Evolutionary conservation across 768 basidiomycete species (phyloP).

Genomic region (Lanmaoa rubissima): DNA sequence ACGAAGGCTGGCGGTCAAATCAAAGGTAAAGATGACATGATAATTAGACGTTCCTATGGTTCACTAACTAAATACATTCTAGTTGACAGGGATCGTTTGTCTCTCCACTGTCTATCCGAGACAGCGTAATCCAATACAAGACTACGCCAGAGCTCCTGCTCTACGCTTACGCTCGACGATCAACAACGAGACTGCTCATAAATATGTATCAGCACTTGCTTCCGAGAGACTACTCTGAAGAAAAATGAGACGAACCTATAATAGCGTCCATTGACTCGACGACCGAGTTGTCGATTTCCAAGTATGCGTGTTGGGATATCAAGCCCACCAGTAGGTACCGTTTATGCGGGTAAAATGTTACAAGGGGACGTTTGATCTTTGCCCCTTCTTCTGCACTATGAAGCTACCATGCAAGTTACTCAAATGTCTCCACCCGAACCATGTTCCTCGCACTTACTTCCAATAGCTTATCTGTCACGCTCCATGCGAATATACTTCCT

Average conservation of each 20-base stretch:
- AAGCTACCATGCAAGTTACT: constrained; percentile 23
- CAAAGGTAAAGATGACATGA: constrained; percentile 27
- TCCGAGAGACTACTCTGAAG: not conserved
- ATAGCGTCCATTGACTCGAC: constrained; percentile 36
- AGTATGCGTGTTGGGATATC: constrained; percentile 36
- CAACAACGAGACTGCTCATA: constrained; percentile 31
- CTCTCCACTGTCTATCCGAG: not conserved
- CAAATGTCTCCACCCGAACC: not conserved
- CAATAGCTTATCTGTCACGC: constrained; percentile 1
- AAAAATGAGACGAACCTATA: constrained; percentile 26
- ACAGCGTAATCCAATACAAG: not conserved
- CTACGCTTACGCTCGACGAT: constrained; percentile 31
- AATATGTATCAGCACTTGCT: not conserved
- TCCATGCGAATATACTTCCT: constrained; percentile 23
- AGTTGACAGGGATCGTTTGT: constrained; percentile 12
- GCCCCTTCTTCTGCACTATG: constrained; percentile 23
- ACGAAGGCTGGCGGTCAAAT: constrained; percentile 61
- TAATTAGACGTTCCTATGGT: not conserved
- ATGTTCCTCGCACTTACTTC: constrained; percentile 8
- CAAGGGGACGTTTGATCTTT: constrained; percentile 31
- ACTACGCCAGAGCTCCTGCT: constrained; percentile 11
- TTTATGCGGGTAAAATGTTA: constrained; percentile 34
- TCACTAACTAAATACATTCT: constrained; percentile 9
- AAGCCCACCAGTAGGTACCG: constrained; percentile 34
- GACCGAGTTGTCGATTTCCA: constrained; percentile 35